Evolutionary conservation across 2,329 filamentous ascomycete species (phyloP).

Genomic region (Talaromyces piceae): DNA sequence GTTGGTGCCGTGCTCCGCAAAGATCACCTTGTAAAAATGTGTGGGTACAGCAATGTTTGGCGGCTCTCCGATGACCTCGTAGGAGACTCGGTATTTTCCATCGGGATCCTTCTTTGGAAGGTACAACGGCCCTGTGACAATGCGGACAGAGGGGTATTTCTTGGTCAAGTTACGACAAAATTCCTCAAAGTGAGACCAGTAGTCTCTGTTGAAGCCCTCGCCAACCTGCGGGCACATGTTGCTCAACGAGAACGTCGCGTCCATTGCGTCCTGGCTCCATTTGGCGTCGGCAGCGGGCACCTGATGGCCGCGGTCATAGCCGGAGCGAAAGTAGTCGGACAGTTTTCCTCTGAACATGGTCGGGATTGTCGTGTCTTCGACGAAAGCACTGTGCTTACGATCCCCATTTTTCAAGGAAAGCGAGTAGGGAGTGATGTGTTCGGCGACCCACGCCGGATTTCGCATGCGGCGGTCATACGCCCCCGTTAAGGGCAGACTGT

Average conservation of each 20-base stretch:
- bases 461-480: conserved; percentile 83
- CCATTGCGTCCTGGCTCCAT: conserved; percentile 91
- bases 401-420: conserved; percentile 68
- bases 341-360: conserved; percentile 81
- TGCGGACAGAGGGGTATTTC: conserved; percentile 76
- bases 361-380: conserved; percentile 73
- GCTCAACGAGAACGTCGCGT: conserved; percentile 83
- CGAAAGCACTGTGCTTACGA: conserved; percentile 73
- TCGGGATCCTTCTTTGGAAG: conserved; percentile 80
- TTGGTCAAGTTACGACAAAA: conserved; percentile 80
- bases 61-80: conserved; percentile 91
- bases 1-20: conserved; percentile 70
- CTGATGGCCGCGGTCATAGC: conserved; percentile 94
- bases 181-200: conserved; percentile 98
- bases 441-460: conserved; percentile 90
- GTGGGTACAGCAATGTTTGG: conserved; percentile 94
- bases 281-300: conserved; percentile 94
- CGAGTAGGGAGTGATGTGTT: conserved; percentile 90
- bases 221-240: conserved; percentile 99
- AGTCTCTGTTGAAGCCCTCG: conserved; percentile 96
- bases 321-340: conserved; percentile 88
- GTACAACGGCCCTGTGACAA: conserved; percentile 91
- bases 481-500: conserved; percentile 69
- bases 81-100: conserved; percentile 90
- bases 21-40: conserved; percentile 99